phyloP scores from a whole-genome alignment of 1,139 yeast genomes.

The Barnettozyma hawaiiensis region DNA sequence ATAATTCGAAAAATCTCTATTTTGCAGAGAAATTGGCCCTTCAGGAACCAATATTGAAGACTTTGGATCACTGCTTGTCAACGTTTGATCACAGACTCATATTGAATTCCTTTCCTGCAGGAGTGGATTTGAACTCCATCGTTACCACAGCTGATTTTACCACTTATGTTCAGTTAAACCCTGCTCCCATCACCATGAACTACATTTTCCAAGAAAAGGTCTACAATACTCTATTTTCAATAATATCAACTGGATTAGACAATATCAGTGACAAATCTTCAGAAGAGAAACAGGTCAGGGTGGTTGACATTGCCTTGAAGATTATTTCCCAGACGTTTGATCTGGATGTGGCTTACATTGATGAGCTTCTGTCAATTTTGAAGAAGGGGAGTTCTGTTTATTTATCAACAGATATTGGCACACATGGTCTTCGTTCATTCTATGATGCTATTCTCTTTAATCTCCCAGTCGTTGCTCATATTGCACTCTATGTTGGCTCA shows the following conservation, averaged over 20 bases:
- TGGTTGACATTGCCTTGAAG: constrained; percentile 35
- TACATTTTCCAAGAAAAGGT: constrained; percentile 56
- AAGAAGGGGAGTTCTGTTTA: constrained; percentile 34
- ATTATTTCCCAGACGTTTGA: constrained; percentile 47
- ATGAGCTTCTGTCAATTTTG: constrained; percentile 42
- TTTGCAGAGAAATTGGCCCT: constrained; percentile 40
- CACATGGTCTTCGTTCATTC: constrained; percentile 59
- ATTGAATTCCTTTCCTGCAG: constrained; percentile 43
- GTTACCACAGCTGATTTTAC: constrained; percentile 39
- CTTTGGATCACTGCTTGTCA: constrained; percentile 47
- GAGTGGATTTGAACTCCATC: constrained; percentile 45
- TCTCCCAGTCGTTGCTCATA: constrained; percentile 60
- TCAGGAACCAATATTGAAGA: constrained; percentile 47
- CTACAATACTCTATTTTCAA: constrained; percentile 48
- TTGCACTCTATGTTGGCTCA: constrained; percentile 64
- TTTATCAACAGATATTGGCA: constrained; percentile 48
- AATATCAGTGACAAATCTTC: constrained; percentile 35
- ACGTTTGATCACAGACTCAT: constrained; percentile 63
- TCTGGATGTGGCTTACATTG: constrained; percentile 49
- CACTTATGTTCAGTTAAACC: constrained; percentile 48
- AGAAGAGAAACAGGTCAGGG: constrained; percentile 30
- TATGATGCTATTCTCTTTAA: constrained; percentile 68
- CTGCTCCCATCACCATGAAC: constrained; percentile 61
- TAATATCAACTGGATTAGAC: constrained; percentile 55
- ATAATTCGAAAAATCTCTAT: constrained; percentile 33